Percentiles rank a stretch among this genome's conserved stretches.
Conservation (phyloP, 345 rosid genomes). For the Hirschfeldia incana region DNA sequence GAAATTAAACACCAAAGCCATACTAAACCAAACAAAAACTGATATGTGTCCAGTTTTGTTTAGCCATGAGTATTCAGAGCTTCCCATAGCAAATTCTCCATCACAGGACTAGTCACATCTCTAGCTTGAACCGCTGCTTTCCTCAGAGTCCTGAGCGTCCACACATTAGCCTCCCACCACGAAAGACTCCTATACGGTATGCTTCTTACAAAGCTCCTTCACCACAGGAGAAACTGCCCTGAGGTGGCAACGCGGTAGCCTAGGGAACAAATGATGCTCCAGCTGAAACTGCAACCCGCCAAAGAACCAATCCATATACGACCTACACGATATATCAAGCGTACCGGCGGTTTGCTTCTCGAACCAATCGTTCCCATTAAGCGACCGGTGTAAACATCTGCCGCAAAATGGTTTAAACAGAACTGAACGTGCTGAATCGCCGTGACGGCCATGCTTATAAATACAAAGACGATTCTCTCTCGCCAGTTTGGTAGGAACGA, state of each 20-base stretch:
- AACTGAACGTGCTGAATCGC: too few relatives aligned
- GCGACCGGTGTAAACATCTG: too few relatives aligned
- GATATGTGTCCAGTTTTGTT: neutral
- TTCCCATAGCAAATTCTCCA: too few relatives aligned
- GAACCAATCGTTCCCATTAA: slow-evolving; percentile 85
- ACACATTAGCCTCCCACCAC: slow-evolving; percentile 74
- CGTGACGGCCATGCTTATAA: too few relatives aligned
- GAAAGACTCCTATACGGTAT: slow-evolving; percentile 82
- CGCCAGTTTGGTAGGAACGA: too few relatives aligned
- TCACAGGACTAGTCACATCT: too few relatives aligned
- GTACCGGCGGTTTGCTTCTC: slow-evolving; percentile 91
- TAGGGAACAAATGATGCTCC: slow-evolving; percentile 82
- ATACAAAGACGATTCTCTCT: too few relatives aligned
- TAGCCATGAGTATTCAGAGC: slow-evolving; percentile 62
- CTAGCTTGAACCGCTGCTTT: slow-evolving; percentile 80
- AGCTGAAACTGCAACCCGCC: slow-evolving; percentile 95
- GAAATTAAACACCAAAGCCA: slow-evolving; percentile 4
- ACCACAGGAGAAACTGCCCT: slow-evolving; percentile 71
- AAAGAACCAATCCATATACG: slow-evolving; percentile 90
- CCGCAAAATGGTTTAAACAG: too few relatives aligned
- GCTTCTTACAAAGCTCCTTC: slow-evolving; percentile 98
- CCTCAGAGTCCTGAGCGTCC: slow-evolving; percentile 66
- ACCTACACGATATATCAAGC: slow-evolving; percentile 69
- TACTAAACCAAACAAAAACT: slow-evolving; percentile 22
- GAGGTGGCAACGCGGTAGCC: slow-evolving; percentile 82